Evolutionary conservation across 352 stramenopile genomes (phyloP), one percentile per base, ranked within the genome.

Genomic region (Halophytophthora polymorphica): DNA sequence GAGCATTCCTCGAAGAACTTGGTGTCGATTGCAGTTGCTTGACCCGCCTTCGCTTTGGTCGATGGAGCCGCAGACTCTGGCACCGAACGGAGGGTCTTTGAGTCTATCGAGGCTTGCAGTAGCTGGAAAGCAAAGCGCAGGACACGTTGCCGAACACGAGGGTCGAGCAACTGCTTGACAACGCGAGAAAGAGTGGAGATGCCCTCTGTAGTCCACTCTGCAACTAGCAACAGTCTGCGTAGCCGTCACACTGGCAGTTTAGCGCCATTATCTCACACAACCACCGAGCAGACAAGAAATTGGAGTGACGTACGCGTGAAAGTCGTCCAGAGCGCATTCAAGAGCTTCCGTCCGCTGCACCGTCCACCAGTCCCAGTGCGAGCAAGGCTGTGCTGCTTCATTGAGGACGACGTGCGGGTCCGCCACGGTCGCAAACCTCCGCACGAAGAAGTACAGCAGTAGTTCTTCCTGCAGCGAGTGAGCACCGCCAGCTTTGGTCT

Each of bases 111-210:
- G 5, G 38, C 18, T 14, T 25, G 43, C 7, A 80, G 12, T 11
- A 77, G 36, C 17, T 65, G 22, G 35, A 73, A 80, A 4, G 22
- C 18, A 42, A 81, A 76, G 3, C 31, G 17, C 28, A 85, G 45
- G 37, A 65, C 60, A 6, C 45, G 49, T 40, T 80, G 71, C 11
- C 73, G 73, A 18, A 66, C 39, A n/a, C 49, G 64, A 35, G 73
- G 71, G 37, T 81, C 63, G 23, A 74, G 50, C 2, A 83, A 31
- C n/a, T 64, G 42, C 6, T 62, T 49, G 6, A 74, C 42, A 2
- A 72, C 35, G 29, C 47, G 41, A 31, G 6, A 28, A 5, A 79
- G 17, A 10, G 35, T 22, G 39, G 31, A 56, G 4, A 71, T n/a
- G 3, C 35, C 28, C 6, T n/a, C 22, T 12, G 42, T 12, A 38